These are phyloP conservation scores for Hypomyces perniciosus DNA, from an alignment of 2,329 filamentous ascomycete genomes.

Conservation along the genomic window DNA sequence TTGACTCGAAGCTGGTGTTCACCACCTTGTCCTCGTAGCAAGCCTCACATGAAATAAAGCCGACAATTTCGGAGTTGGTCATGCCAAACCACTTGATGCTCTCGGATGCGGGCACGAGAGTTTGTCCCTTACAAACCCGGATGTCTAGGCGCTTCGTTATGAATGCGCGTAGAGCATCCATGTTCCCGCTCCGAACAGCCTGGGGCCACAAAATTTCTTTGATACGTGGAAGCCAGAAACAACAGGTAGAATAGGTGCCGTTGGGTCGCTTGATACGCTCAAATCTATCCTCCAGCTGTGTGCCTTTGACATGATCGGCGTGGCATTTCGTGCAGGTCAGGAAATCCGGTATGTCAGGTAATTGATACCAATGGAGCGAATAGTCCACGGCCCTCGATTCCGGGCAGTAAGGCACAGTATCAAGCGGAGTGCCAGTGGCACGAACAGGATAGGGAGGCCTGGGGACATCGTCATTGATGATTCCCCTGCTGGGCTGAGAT, in stretches of 20 bases:
- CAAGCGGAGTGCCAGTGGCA: constrained; percentile 18
- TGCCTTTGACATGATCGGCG: constrained; percentile 29
- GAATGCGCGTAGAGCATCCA: constrained; percentile 23
- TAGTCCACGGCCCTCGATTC: constrained; percentile 23
- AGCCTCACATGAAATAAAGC: constrained; percentile 33
- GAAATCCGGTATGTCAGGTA: constrained; percentile 23
- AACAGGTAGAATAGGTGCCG: constrained; percentile 25
- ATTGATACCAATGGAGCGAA: constrained; percentile 27
- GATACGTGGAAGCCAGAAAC: constrained; percentile 27
- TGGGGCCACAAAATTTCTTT: constrained; percentile 29
- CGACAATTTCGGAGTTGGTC: constrained; percentile 22
- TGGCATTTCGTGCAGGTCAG: constrained; percentile 38
- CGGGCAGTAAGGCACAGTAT: constrained; percentile 24
- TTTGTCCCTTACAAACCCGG: constrained; percentile 24
- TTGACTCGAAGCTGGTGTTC: constrained; percentile 23
- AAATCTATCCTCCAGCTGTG: constrained; percentile 26
- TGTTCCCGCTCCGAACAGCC: constrained; percentile 21
- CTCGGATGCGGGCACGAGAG: constrained; percentile 17
- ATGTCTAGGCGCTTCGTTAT: constrained; percentile 22
- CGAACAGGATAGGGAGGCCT: constrained; percentile 1
- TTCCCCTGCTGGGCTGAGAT: neutral
- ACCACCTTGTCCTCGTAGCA: constrained; percentile 31
- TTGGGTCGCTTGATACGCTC: constrained; percentile 19
- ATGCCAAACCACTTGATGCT: constrained; percentile 29
- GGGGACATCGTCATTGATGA: neutral